Evolutionary conservation across 352 stramenopile species (phyloP).

Genomic region (Phytopythium aichiense): DNA sequence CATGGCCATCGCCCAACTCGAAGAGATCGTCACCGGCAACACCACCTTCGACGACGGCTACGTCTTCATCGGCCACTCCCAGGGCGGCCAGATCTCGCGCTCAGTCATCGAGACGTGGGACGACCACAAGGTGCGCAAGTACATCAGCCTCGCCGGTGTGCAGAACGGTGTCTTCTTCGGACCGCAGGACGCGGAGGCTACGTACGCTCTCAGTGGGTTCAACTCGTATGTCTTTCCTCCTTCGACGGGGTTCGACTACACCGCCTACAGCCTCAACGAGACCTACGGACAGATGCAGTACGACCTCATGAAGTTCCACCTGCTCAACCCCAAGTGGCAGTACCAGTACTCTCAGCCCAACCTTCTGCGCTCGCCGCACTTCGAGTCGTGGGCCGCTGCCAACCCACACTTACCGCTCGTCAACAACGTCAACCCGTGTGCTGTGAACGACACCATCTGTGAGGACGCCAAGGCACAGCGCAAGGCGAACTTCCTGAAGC

Average conservation of each 20-base stretch:
- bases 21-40: conserved; percentile 18
- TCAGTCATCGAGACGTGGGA: conserved; percentile 48
- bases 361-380: conserved; percentile 26
- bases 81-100: conserved; percentile 27
- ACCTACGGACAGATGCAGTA: conserved; percentile 30
- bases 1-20: conserved; percentile 31
- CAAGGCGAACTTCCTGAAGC: conserved; percentile 24
- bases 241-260: conserved; percentile 19
- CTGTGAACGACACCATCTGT: not conserved
- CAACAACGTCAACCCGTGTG: conserved; percentile 27
- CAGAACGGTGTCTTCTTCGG: conserved; percentile 54
- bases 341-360: conserved; percentile 28
- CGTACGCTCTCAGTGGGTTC: not conserved
- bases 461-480: conserved; percentile 11
- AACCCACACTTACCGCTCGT: conserved; percentile 34
- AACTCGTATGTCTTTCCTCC: conserved; percentile 4
- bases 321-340: conserved; percentile 23
- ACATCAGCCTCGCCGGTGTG: conserved; percentile 32
- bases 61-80: conserved; percentile 40
- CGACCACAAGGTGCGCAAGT: conserved; percentile 36
- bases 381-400: conserved; percentile 14
- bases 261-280: no score
- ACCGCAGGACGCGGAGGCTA: conserved; percentile 21
- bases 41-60: conserved; percentile 31
- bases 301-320: conserved; percentile 27